These are phyloP conservation scores for Trematosphaeria pertusa DNA, from an alignment of 2,329 filamentous ascomycete species.

Conservation along the genomic window DNA sequence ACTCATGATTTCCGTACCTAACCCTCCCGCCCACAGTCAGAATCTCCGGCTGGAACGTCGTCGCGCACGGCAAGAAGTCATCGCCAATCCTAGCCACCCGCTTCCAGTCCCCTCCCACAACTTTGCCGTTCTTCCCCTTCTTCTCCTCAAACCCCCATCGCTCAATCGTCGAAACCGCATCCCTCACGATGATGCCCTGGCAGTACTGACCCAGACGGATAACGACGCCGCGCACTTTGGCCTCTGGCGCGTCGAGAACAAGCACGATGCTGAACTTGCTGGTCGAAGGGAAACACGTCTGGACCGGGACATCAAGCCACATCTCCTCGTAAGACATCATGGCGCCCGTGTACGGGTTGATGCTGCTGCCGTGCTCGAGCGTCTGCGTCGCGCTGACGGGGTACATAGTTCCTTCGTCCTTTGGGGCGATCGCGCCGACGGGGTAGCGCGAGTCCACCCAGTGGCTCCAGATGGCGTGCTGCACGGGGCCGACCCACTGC, in stretches of 20 bases:
- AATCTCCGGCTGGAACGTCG: slow-evolving; percentile 40
- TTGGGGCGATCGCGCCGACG: slow-evolving; percentile 20
- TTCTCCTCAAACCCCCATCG: slow-evolving; percentile 58
- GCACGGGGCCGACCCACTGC: slow-evolving; percentile 12
- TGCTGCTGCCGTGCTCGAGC: slow-evolving; percentile 65
- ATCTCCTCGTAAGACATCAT: slow-evolving; percentile 69
- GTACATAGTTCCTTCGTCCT: slow-evolving; percentile 66
- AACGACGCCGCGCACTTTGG: slow-evolving; percentile 56
- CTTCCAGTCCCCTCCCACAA: slow-evolving; percentile 39
- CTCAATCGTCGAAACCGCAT: slow-evolving; percentile 57
- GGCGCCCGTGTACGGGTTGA: slow-evolving; percentile 62
- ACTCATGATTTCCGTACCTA: slow-evolving; percentile 41
- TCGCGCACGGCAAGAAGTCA: slow-evolving; percentile 50
- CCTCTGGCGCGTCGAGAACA: slow-evolving; percentile 35
- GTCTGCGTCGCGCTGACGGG: slow-evolving; percentile 33
- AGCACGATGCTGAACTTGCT: slow-evolving; percentile 50
- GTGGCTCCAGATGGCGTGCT: slow-evolving; percentile 61
- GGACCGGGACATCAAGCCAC: slow-evolving; percentile 61
- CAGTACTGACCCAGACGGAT: slow-evolving; percentile 62
- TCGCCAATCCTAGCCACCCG: slow-evolving; percentile 48
- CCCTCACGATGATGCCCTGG: slow-evolving; percentile 63
- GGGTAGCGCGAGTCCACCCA: slow-evolving; percentile 64
- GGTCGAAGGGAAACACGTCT: slow-evolving; percentile 10
- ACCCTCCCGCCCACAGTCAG: slow-evolving; percentile 40
- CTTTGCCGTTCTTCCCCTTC: slow-evolving; percentile 2